Conservation (phyloP, 495 filamentous ascomycete species). For the Trichoderma erinaceum region DNA sequence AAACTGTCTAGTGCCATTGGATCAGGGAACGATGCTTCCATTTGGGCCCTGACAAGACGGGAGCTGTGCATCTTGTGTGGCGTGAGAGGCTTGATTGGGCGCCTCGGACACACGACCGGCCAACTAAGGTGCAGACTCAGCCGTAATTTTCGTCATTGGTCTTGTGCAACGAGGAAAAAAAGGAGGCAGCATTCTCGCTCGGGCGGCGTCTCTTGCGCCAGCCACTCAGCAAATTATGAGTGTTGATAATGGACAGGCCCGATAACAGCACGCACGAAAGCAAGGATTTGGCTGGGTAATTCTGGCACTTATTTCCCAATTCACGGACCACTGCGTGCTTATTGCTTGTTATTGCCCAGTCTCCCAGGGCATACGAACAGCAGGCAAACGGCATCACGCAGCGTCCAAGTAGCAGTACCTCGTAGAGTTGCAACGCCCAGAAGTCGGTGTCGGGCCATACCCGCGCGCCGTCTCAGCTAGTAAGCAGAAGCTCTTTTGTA, state of each 20-base stretch:
- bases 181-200: not conserved
- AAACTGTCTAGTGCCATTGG: no score
- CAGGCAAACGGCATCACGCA: no score
- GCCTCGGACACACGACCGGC: not conserved
- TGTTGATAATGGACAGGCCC: not conserved
- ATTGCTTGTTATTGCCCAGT: no score
- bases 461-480: constrained; percentile 2
- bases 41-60: not conserved
- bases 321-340: no score
- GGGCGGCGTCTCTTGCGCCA: not conserved
- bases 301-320: no score
- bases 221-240: not conserved
- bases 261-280: no score
- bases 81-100: not conserved
- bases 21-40: no score
- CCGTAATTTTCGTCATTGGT: not conserved
- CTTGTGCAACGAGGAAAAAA: not conserved
- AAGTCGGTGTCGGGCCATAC: not conserved
- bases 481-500: not conserved
- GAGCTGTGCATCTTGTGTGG: not conserved
- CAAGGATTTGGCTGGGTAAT: no score
- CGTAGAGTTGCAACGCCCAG: not conserved
- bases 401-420: no score
- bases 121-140: constrained; percentile 2
- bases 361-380: no score